phyloP scores from a whole-genome alignment of 805 yeast species.

The Candida fluviatilis region DNA sequence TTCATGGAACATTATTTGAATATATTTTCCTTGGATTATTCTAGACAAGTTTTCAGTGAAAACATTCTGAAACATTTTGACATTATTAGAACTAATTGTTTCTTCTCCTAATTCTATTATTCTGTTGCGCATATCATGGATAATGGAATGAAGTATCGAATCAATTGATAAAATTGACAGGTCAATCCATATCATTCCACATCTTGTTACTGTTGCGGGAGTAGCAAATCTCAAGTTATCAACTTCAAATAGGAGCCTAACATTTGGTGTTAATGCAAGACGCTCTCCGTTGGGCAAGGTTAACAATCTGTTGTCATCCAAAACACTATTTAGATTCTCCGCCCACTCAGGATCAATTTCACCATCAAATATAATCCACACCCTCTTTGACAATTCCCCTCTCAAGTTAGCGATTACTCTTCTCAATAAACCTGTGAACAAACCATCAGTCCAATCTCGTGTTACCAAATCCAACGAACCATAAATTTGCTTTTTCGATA shows the following conservation, averaged over 20 bases:
- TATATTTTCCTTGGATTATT: conserved; percentile 1
- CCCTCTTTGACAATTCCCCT: conserved; percentile 51
- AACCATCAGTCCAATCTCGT: conserved; percentile 90
- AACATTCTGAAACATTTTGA: conserved; percentile 9
- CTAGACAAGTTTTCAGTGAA: conserved; percentile 9
- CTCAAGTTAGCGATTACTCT: conserved; percentile 49
- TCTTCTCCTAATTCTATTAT: conserved; percentile 10
- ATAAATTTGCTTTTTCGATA: conserved; percentile 60
- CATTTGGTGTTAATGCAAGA: conserved; percentile 57
- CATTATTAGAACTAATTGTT: conserved; percentile 5
- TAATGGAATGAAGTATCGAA: conserved; percentile 12
- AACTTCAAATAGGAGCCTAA: conserved; percentile 73
- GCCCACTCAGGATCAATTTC: conserved; percentile 94
- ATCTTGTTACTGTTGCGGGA: conserved; percentile 87
- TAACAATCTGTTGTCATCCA: conserved; percentile 79
- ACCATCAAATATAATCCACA: conserved; percentile 88
- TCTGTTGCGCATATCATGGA: conserved; percentile 14
- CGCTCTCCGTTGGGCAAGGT: conserved; percentile 92
- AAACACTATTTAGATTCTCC: conserved; percentile 82
- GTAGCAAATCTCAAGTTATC: conserved; percentile 65
- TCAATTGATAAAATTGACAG: conserved; percentile 16
- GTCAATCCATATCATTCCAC: conserved; percentile 84
- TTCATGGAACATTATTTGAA: conserved; percentile 17
- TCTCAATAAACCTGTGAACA: conserved; percentile 67
- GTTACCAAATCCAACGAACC: conserved; percentile 74